Evolutionary conservation across 306 rosid genomes (phyloP).

Genomic region (Elaeagnus macrophylla): DNA sequence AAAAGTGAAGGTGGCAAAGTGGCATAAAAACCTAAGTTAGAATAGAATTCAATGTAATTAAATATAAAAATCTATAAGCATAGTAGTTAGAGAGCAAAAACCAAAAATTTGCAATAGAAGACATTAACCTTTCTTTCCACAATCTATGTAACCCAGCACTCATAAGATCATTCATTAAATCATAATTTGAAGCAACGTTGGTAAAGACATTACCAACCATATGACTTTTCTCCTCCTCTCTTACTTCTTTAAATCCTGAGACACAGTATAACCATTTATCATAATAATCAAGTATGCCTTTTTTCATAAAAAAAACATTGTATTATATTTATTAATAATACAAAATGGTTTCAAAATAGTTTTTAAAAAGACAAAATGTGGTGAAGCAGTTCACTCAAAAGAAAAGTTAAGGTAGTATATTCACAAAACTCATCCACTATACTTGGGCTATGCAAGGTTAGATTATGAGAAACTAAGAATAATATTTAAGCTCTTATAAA

Average conservation of each 20-base stretch:
- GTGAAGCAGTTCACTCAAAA: too few relatives aligned
- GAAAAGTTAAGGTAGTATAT: too few relatives aligned
- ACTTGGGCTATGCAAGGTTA: too few relatives aligned
- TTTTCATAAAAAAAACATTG: too few relatives aligned
- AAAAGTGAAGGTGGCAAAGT: constrained; percentile 22
- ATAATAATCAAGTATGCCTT: too few relatives aligned
- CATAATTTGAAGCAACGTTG: constrained; percentile 78
- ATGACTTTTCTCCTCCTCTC: constrained; percentile 81
- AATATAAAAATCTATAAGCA: neutral
- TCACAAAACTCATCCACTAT: too few relatives aligned
- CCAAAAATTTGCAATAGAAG: constrained; percentile 1
- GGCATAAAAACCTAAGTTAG: constrained; percentile 12
- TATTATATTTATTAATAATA: too few relatives aligned
- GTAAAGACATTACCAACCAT: constrained; percentile 87
- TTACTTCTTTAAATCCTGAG: constrained; percentile 74
- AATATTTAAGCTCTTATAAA: too few relatives aligned
- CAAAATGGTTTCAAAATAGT: too few relatives aligned
- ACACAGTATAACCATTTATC: neutral
- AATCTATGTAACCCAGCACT: constrained; percentile 88
- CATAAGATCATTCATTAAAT: constrained; percentile 90
- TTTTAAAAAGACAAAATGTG: too few relatives aligned
- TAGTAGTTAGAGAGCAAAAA: neutral
- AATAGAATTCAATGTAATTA: constrained; percentile 1
- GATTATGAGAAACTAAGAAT: too few relatives aligned
- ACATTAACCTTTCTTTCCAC: constrained; percentile 84